phyloP scores from a whole-genome alignment of 2,329 filamentous ascomycete species.

The Ceratocystis lukuohia region DNA sequence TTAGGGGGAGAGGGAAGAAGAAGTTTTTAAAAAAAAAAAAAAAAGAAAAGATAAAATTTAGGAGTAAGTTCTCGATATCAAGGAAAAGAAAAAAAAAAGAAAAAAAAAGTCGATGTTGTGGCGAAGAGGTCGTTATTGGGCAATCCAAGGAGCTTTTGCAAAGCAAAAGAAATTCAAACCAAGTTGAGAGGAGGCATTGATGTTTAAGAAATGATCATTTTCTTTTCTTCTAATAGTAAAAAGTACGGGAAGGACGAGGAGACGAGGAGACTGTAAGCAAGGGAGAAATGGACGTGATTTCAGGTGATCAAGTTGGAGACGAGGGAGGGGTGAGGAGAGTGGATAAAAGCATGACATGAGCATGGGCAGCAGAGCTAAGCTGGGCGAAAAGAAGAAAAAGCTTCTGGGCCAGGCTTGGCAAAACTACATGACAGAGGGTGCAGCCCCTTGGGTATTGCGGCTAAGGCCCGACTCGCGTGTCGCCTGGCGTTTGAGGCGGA shows the following conservation, averaged over 20 bases:
- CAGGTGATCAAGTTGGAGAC: not conserved
- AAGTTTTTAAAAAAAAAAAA: not conserved
- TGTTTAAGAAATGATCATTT: not conserved
- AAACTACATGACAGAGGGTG: not conserved
- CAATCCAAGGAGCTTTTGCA: not conserved
- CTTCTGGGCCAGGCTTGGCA: not conserved
- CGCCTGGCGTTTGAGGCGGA: slow-evolving; percentile 2
- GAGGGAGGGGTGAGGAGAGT: no score
- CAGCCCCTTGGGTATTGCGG: not conserved
- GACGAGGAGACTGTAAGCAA: not conserved
- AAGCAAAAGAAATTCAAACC: not conserved
- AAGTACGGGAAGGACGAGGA: not conserved
- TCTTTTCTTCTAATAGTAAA: not conserved
- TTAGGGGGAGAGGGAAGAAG: not conserved
- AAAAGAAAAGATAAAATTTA: not conserved
- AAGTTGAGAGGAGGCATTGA: not conserved
- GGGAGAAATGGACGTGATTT: not conserved
- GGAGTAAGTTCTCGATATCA: not conserved
- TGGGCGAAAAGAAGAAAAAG: not conserved
- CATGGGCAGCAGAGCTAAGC: not conserved
- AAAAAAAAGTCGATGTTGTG: not conserved
- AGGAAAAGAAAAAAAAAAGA: no score
- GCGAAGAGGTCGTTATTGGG: not conserved
- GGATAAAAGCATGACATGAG: not conserved
- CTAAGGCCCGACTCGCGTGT: slow-evolving; percentile 1